These are phyloP conservation scores for Penicillium sp. DNA, from an alignment of 2,329 filamentous ascomycete genomes.

Conservation along the genomic window DNA sequence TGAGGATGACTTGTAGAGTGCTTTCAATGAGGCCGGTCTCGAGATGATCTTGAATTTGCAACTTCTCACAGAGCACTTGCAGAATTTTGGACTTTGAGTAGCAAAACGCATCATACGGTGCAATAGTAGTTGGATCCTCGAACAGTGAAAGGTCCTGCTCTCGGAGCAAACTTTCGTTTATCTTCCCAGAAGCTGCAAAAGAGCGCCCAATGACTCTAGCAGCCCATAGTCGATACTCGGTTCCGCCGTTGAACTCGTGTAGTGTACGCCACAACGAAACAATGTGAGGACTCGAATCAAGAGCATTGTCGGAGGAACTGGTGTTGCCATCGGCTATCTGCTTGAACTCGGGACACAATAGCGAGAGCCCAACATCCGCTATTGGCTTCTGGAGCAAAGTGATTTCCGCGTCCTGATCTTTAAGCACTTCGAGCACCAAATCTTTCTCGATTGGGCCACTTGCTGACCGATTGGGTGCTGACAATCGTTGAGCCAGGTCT, in stretches of 20 bases:
- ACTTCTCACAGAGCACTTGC: constrained; percentile 57
- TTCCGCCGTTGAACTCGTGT: constrained; percentile 57
- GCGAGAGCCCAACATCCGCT: constrained; percentile 43
- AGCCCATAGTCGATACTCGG: constrained; percentile 76
- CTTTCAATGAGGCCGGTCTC: constrained; percentile 43
- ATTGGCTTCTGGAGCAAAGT: constrained; percentile 68
- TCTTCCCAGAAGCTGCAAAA: constrained; percentile 68
- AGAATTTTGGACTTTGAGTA: constrained; percentile 61
- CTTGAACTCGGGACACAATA: constrained; percentile 69
- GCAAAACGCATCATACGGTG: constrained; percentile 15
- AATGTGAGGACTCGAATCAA: constrained; percentile 58
- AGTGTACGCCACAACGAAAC: constrained; percentile 73
- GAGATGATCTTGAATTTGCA: constrained; percentile 53
- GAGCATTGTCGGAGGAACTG: constrained; percentile 67
- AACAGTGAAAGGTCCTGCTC: constrained; percentile 36
- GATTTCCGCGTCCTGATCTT: constrained; percentile 60
- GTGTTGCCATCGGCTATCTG: constrained; percentile 54
- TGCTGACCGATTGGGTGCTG: constrained; percentile 64
- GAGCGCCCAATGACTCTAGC: constrained; percentile 77
- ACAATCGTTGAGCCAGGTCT: constrained; percentile 62
- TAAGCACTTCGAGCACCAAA: constrained; percentile 72
- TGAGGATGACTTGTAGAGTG: constrained; percentile 43
- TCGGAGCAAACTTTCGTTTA: constrained; percentile 48
- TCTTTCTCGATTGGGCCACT: constrained; percentile 70
- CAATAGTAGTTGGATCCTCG: constrained; percentile 5